Percentiles rank a stretch among this genome's conserved stretches.
Conservation (phyloP, 1,139 yeast species). For the Pichia sp. region DNA sequence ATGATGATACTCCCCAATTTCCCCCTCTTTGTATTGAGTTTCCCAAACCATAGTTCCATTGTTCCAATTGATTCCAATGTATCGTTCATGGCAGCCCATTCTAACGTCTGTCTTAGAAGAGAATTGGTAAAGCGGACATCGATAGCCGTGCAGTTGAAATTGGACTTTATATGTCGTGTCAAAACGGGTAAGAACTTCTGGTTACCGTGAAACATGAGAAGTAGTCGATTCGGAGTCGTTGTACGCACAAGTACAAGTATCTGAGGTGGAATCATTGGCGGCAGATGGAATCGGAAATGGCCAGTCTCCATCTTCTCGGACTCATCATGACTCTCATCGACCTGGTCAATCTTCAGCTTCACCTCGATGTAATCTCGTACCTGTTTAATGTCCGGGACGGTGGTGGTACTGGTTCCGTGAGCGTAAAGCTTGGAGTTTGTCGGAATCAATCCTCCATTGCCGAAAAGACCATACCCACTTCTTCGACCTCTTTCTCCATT, state of each 20-base stretch:
- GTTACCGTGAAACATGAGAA: slow-evolving; percentile 20
- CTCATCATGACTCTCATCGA: slow-evolving; percentile 3
- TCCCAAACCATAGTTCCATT: slow-evolving; percentile 18
- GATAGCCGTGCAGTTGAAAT: slow-evolving; percentile 20
- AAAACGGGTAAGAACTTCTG: slow-evolving; percentile 19
- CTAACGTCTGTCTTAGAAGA: slow-evolving; percentile 13
- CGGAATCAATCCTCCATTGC: slow-evolving; percentile 14
- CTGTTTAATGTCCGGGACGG: slow-evolving; percentile 18
- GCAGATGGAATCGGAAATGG: slow-evolving; percentile 23
- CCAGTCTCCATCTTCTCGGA: slow-evolving; percentile 16
- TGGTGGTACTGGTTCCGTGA: slow-evolving; percentile 17
- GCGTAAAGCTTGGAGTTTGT: slow-evolving; percentile 16
- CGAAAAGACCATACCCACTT: neutral
- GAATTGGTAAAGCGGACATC: slow-evolving; percentile 15
- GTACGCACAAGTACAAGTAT: slow-evolving; percentile 19
- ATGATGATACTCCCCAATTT: slow-evolving; percentile 20
- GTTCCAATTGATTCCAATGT: slow-evolving; percentile 4
- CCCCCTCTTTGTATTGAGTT: slow-evolving; percentile 15
- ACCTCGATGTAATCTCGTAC: slow-evolving; percentile 18
- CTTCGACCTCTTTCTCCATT: neutral
- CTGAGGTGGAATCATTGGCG: slow-evolving; percentile 22
- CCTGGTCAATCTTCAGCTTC: slow-evolving; percentile 19
- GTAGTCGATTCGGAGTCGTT: slow-evolving; percentile 9
- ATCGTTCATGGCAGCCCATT: slow-evolving; percentile 9
- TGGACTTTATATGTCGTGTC: slow-evolving; percentile 18